Evolutionary conservation across 2,329 filamentous ascomycete species (phyloP).

Genomic region (Furcasterigmium sp.): DNA sequence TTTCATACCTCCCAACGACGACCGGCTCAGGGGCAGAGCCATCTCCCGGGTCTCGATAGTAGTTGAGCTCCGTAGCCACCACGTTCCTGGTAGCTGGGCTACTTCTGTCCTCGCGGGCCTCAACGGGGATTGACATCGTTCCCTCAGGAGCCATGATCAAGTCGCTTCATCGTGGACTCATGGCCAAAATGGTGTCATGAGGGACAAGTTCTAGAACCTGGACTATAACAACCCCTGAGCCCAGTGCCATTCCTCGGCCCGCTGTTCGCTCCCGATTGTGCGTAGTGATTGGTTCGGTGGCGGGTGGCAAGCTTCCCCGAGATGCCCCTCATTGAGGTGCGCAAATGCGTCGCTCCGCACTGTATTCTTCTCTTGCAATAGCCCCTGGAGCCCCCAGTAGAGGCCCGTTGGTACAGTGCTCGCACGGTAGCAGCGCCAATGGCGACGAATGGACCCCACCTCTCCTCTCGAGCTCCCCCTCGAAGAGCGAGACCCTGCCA

Average conservation of each 20-base stretch:
- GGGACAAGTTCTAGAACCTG: neutral
- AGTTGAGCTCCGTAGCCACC: slow-evolving; percentile 11
- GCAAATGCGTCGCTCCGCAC: neutral
- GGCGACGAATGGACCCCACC: slow-evolving; percentile 3
- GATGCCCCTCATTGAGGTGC: neutral
- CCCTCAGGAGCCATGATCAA: too few species aligned
- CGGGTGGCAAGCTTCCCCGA: neutral
- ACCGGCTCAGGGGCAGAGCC: slow-evolving; percentile 13
- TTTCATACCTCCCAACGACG: slow-evolving; percentile 12
- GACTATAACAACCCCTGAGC: too few species aligned
- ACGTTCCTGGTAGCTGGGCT: too few species aligned
- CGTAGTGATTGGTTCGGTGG: too few species aligned
- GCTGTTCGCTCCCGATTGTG: too few species aligned
- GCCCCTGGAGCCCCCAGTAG: neutral
- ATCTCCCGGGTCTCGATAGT: slow-evolving; percentile 14
- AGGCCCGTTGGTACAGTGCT: neutral
- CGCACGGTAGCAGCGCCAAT: neutral
- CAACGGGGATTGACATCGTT: too few species aligned
- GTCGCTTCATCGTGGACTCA: too few species aligned
- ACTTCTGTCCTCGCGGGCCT: too few species aligned
- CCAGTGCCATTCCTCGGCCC: too few species aligned
- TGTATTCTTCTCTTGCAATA: neutral
- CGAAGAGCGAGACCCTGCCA: neutral
- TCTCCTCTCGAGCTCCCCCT: neutral
- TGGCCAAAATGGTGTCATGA: too few species aligned